Evolutionary conservation across 495 filamentous ascomycete genomes (phyloP), one percentile per base, ranked within the genome.

Genomic region (Penicillium alfredii): DNA sequence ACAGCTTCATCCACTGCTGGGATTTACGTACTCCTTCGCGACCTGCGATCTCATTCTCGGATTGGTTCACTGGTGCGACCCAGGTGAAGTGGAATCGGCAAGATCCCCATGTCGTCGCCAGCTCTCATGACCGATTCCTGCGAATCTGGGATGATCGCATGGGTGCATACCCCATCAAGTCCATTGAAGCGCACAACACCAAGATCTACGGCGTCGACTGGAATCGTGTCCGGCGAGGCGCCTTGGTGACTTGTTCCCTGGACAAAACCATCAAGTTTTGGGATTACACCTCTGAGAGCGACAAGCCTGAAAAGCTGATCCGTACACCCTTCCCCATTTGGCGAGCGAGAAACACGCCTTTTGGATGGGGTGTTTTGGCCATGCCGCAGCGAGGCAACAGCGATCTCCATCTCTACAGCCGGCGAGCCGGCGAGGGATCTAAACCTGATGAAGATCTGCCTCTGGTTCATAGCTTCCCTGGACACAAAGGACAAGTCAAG

Each of bases 181-280:
- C 85, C 23, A 92, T 96, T 29, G 75, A 79, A 49, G 90, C 90
- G 0, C 90, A 97, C 53, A 78, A 78, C n/a, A 94, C 88, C 8
- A 95, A 95, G 56, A 95, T 97, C 25, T 95, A 95, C 57, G 90
- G 90, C 8, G 70, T 97, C 13, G 90, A 95, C 61, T 97, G 90
- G 90, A 88, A 92, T 53, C 74, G 90, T 43, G 80, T 82, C 0
- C 69, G 80, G 22, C 51, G 78, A 5, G 78, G 76, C 6, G 78
- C 77, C 18, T 55, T 97, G 17, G 76, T 84, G 4, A 97, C 90
- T 7, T 95, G 90, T 58, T 92, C 89, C 3, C 59, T 95, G 32
- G 90, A 97, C 53, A 85, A 81, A 51, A 93, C 84, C 6, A 86
- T 97, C 57, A 94, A 93, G 48, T 86, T 94, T 49, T 97, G 90